Conservation (phyloP, 2,329 filamentous ascomycete species). For the Penicillium sp. region DNA sequence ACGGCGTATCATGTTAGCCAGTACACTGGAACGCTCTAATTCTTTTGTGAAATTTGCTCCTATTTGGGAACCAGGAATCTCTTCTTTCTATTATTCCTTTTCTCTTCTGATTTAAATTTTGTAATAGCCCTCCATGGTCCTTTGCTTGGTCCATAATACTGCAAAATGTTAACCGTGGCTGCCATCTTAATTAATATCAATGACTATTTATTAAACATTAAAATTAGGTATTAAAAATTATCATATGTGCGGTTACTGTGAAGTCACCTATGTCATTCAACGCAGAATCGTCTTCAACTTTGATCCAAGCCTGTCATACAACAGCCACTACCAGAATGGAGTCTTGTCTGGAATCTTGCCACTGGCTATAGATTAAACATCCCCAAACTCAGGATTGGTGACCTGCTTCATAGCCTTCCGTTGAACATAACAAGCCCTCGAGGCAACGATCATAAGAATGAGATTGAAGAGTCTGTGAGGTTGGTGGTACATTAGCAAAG, state of each 20-base stretch:
- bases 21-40: slow-evolving; percentile 13
- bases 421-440: slow-evolving; percentile 13
- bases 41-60: no score
- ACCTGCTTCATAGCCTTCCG: slow-evolving; percentile 8
- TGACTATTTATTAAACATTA: neutral
- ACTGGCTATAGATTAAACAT: slow-evolving; percentile 2
- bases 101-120: no score
- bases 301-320: no score
- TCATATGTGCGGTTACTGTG: no score
- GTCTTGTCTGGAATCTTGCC: neutral
- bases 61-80: no score
- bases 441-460: slow-evolving; percentile 14
- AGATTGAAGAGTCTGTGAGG: slow-evolving; percentile 13
- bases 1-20: slow-evolving; percentile 17
- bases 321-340: no score
- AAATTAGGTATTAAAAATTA: no score
- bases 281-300: no score
- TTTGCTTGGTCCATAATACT: neutral
- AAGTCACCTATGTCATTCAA: no score
- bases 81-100: no score
- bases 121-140: no score
- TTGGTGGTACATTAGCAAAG: neutral
- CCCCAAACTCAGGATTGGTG: neutral
- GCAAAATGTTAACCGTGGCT: neutral
- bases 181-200: no score